These are phyloP conservation scores for Drechslerella coelobrocha DNA, from an alignment of 2,329 filamentous ascomycete species.

Conservation along the genomic window DNA sequence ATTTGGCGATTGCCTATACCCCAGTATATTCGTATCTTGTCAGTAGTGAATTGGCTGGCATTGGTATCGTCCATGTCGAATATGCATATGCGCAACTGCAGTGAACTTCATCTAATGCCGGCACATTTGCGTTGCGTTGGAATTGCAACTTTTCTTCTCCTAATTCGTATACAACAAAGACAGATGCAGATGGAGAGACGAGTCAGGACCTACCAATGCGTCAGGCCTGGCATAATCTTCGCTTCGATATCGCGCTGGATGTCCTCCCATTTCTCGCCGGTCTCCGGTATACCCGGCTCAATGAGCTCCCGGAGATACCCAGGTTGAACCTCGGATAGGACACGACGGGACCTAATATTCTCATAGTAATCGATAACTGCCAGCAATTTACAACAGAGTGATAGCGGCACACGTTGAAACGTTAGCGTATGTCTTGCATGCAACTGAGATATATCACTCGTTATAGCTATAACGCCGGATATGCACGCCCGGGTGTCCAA, in stretches of 20 bases:
- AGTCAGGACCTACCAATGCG: slow-evolving; percentile 71
- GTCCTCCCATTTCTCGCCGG: slow-evolving; percentile 74
- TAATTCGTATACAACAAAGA: too few species aligned
- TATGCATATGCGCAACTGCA: background rate
- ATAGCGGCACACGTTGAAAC: background rate
- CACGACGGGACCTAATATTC: slow-evolving; percentile 71
- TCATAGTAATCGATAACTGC: slow-evolving; percentile 85
- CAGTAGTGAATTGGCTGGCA: background rate
- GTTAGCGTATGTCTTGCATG: too few species aligned
- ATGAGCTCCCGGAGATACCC: slow-evolving; percentile 85
- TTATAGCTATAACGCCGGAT: slow-evolving; percentile 4
- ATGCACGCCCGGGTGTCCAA: slow-evolving; percentile 20
- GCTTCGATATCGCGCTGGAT: slow-evolving; percentile 84
- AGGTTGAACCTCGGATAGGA: slow-evolving; percentile 78
- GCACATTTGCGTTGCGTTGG: slow-evolving; percentile 23
- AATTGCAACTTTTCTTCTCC: background rate
- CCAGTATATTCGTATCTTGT: slow-evolving; percentile 6
- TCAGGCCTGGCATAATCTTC: slow-evolving; percentile 89
- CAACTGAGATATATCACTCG: background rate
- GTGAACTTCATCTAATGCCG: too few species aligned
- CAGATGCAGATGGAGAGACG: background rate
- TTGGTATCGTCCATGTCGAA: background rate
- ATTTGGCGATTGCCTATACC: slow-evolving; percentile 76
- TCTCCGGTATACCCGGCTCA: slow-evolving; percentile 69
- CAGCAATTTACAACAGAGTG: background rate